Conservation (phyloP, 768 basidiomycete genomes). For the Suillus americanus region DNA sequence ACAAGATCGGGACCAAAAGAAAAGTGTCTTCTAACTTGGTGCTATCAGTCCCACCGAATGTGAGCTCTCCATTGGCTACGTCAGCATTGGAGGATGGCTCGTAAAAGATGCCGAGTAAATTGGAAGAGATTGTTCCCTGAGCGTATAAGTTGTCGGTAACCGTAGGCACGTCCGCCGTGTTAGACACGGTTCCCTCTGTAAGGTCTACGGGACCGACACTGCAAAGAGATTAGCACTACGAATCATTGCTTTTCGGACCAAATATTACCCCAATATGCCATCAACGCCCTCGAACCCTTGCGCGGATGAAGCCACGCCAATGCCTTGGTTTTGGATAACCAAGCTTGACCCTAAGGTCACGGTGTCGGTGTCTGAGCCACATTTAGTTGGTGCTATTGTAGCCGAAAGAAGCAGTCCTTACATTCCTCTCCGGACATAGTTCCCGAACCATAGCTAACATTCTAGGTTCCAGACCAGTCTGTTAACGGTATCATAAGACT, state of each 20-base stretch:
- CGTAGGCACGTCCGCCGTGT: constrained; percentile 40
- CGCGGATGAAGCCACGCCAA: constrained; percentile 41
- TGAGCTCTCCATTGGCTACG: constrained; percentile 48
- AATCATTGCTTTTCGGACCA: not conserved
- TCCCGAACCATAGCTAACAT: constrained; percentile 55
- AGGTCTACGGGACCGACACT: constrained; percentile 51
- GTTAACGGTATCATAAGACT: constrained; percentile 5
- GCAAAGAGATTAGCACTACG: not conserved
- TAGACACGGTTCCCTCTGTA: constrained; percentile 39
- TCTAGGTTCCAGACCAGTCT: constrained; percentile 27
- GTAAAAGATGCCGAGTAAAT: constrained; percentile 50
- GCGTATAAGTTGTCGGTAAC: constrained; percentile 51
- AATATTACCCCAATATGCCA: constrained; percentile 45
- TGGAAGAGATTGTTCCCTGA: constrained; percentile 44
- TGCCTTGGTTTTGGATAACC: constrained; percentile 42
- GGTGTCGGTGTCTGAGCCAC: constrained; percentile 39
- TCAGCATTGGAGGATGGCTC: constrained; percentile 37
- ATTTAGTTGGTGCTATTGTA: not conserved
- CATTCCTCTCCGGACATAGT: constrained; percentile 54
- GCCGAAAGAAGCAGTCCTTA: constrained; percentile 19
- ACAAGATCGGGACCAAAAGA: not conserved
- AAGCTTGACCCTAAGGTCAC: constrained; percentile 39
- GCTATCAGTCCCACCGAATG: constrained; percentile 47
- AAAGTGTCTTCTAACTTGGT: constrained; percentile 32
- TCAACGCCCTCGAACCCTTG: constrained; percentile 45